Conservation (phyloP, 306 rosid genomes). For the Alnus rubra region DNA sequence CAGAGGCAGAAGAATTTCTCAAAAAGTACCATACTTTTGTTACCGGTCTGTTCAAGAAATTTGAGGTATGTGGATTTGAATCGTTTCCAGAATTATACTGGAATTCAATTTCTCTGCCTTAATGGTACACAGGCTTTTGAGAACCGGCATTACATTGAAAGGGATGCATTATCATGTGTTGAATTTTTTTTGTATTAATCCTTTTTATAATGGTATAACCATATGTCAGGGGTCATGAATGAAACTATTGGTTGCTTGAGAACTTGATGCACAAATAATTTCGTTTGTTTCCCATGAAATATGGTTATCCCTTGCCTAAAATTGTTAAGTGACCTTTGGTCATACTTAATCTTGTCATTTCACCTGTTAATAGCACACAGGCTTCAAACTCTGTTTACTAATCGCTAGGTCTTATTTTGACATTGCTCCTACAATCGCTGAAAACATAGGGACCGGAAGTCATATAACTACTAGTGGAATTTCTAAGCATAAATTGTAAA, state of each 20-base stretch:
- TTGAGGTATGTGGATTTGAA: conserved; percentile 50
- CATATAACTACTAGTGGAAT: too few relatives aligned
- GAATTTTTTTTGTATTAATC: not conserved
- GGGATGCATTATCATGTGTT: not conserved
- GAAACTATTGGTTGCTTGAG: not conserved
- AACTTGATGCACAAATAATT: not conserved
- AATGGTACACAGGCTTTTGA: not conserved
- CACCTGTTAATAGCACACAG: not conserved
- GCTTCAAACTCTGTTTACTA: not conserved
- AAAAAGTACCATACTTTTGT: conserved; percentile 61
- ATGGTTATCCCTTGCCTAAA: not conserved
- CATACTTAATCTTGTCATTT: not conserved
- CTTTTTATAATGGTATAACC: not conserved
- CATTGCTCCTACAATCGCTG: not conserved
- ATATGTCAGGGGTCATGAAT: not conserved
- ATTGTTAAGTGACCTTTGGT: not conserved
- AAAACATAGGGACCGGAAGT: too few relatives aligned
- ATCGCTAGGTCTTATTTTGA: not conserved
- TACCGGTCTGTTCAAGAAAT: conserved; percentile 63
- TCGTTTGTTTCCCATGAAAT: not conserved
- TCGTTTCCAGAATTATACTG: not conserved
- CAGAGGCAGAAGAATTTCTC: conserved; percentile 62
- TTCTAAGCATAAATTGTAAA: too few relatives aligned
- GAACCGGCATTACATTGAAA: not conserved
- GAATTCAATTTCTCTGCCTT: not conserved